Base-by-base conservation (phyloP, 2,329 filamentous ascomycete genomes). In the Acrocalymma vagum region DNA sequence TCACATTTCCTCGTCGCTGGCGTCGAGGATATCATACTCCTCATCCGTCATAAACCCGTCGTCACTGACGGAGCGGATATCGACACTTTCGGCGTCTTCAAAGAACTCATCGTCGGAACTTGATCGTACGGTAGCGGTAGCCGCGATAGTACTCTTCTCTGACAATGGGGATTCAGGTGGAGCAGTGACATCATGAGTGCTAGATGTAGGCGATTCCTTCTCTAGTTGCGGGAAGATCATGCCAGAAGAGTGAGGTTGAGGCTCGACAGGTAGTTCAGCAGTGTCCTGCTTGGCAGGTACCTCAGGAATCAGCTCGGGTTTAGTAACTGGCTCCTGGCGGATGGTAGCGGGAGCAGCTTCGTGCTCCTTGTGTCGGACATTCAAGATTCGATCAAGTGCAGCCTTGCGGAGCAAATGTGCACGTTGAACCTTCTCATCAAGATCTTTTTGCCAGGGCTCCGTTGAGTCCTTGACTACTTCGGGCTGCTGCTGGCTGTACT, bases 201-300 rank as follows among this genome's bases (percentile, higher is more conserved):
- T 95, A 14, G 86, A 80, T 29, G 83, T 78, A 2, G 92, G 90
- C 8, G 91, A 95, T 73, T 97, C 94, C 75, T 95, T 96, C 58
- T 96, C 91, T 25, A 97, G 81, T 71, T 88, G 95, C 46, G 94
- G 94, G 81, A 97, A 97, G 65, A 97, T 92, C 91, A 97, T 96
- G 60, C 85, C 84, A 72, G 63, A 67, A 3, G 49, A 42, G 27
- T 62, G 49, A 13, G 41, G 42, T 24, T 56, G 47, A 27, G 54
- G 37, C 48, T 74, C 67, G 1, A 62, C 61, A 5, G 63, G 59
- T 34, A 66, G 51, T 42, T 66, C 61, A 9, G 53, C 56, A 38
- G 55, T 54, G 29, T 58, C 48, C 37, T 54, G 38, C 39, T 58
- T 48, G 7, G 23, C 15, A 11, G 45, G 23, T 6, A 42, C 45